Evolutionary conservation across 2,329 filamentous ascomycete species (phyloP).

Genomic region (Cladosporium sp.): DNA sequence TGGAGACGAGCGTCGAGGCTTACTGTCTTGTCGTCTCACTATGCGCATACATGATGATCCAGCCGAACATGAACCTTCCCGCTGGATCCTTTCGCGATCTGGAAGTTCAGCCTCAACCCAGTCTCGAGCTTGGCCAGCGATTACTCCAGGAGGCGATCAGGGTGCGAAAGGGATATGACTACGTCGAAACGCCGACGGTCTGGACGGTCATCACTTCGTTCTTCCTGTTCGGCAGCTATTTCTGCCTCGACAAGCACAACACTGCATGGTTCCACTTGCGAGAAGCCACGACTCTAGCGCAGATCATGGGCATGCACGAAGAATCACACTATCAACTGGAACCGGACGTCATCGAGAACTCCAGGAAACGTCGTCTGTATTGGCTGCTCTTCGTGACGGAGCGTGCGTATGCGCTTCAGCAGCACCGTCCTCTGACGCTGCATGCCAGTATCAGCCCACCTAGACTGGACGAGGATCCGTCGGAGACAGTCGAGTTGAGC

Average conservation of each 20-base stretch:
- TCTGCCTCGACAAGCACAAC: slow-evolving; percentile 58
- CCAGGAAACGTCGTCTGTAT: slow-evolving; percentile 54
- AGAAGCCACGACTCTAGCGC: slow-evolving; percentile 58
- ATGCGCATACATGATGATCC: slow-evolving; percentile 49
- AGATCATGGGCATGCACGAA: slow-evolving; percentile 56
- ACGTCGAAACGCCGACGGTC: slow-evolving; percentile 53
- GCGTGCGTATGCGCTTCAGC: slow-evolving; percentile 60
- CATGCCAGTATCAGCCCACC: slow-evolving; percentile 56
- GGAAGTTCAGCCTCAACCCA: slow-evolving; percentile 43
- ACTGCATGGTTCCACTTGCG: slow-evolving; percentile 61
- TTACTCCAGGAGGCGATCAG: slow-evolving; percentile 57
- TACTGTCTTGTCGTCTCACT: slow-evolving; percentile 54
- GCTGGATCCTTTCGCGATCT: slow-evolving; percentile 44
- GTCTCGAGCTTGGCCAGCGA: slow-evolving; percentile 47
- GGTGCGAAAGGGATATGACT: slow-evolving; percentile 54
- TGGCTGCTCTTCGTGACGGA: slow-evolving; percentile 63
- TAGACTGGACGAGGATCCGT: slow-evolving; percentile 46
- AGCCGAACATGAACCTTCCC: slow-evolving; percentile 44
- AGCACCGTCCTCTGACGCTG: slow-evolving; percentile 60
- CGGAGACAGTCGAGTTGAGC: slow-evolving; percentile 52
- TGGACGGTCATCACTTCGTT: slow-evolving; percentile 59
- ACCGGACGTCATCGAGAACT: slow-evolving; percentile 45
- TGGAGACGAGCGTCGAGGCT: slow-evolving; percentile 51
- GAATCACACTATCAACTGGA: slow-evolving; percentile 51
- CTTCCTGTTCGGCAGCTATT: slow-evolving; percentile 58